Evolutionary conservation across 176 grass and related monocot genomes (phyloP).

Genomic region (Carex myosuroides): DNA sequence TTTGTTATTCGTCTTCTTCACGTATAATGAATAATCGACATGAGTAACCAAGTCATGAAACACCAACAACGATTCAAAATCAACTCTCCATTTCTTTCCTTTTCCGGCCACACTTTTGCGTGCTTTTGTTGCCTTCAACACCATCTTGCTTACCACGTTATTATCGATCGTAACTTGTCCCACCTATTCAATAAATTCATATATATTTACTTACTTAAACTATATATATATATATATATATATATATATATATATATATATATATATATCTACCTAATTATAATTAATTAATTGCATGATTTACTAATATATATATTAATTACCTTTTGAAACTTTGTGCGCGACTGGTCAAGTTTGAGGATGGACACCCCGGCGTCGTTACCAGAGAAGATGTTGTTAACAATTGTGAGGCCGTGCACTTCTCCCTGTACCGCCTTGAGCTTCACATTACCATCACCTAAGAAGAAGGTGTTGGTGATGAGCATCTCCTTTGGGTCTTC

Average conservation of each 20-base stretch:
- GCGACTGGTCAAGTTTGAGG: conserved; percentile 27
- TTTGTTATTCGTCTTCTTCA: neutral
- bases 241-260: too few relatives aligned
- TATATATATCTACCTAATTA: too few relatives aligned
- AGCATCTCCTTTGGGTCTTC: conserved; percentile 32
- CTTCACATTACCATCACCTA: conserved; percentile 40
- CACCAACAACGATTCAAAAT: conserved; percentile 26
- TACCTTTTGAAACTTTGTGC: conserved; percentile 13
- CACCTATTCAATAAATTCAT: neutral
- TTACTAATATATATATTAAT: neutral
- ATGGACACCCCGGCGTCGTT: neutral
- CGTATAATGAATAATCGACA: conserved; percentile 29
- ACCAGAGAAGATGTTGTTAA: conserved; percentile 47
- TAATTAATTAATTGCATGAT: neutral
- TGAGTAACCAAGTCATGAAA: conserved; percentile 24
- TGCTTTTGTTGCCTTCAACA: conserved; percentile 18
- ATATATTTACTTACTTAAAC: too few relatives aligned
- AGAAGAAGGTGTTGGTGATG: conserved; percentile 37
- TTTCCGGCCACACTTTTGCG: conserved; percentile 16
- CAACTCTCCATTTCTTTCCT: conserved; percentile 27
- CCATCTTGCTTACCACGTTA: conserved; percentile 26
- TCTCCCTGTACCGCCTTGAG: conserved; percentile 29
- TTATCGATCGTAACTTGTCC: conserved; percentile 24
- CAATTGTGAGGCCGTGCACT: conserved; percentile 26
- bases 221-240: too few relatives aligned